Conservation (phyloP, 257 asterid species). For the Plectranthus barbatus region DNA sequence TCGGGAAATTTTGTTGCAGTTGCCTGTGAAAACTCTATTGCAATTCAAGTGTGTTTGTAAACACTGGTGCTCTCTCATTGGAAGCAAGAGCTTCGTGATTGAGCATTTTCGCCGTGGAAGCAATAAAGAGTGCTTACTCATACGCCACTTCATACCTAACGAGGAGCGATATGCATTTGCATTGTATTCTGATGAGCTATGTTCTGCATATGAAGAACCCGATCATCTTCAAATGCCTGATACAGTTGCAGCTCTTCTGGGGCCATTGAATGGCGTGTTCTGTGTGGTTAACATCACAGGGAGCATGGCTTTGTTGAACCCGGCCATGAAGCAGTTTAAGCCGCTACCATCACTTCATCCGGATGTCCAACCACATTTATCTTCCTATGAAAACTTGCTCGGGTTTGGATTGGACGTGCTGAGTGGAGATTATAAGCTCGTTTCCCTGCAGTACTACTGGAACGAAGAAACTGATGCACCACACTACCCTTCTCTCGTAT, state of each 20-base stretch:
- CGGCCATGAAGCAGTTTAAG: too few relatives aligned
- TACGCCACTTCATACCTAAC: too few relatives aligned
- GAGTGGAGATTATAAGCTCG: conserved; percentile 32
- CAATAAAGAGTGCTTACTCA: too few relatives aligned
- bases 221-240: too few relatives aligned
- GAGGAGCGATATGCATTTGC: conserved; percentile 15
- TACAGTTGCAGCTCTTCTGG: conserved; percentile 20
- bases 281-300: conserved; percentile 14
- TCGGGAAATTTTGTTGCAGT: too few relatives aligned
- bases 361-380: conserved; percentile 3
- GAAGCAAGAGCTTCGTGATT: conserved; percentile 17
- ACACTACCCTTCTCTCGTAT: conserved; percentile 13
- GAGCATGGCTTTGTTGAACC: too few relatives aligned
- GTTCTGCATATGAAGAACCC: too few relatives aligned
- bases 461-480: conserved; percentile 13
- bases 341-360: conserved; percentile 16
- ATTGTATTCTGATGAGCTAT: conserved; percentile 18
- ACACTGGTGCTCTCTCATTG: too few relatives aligned
- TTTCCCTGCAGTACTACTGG: conserved; percentile 27
- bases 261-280: conserved; percentile 42
- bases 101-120: too few relatives aligned
- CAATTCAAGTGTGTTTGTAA: too few relatives aligned
- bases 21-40: too few relatives aligned
- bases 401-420: conserved; percentile 51
- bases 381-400: conserved; percentile 10